Base-by-base conservation (phyloP, 2,329 filamentous ascomycete genomes). In the Colletotrichum horii region DNA sequence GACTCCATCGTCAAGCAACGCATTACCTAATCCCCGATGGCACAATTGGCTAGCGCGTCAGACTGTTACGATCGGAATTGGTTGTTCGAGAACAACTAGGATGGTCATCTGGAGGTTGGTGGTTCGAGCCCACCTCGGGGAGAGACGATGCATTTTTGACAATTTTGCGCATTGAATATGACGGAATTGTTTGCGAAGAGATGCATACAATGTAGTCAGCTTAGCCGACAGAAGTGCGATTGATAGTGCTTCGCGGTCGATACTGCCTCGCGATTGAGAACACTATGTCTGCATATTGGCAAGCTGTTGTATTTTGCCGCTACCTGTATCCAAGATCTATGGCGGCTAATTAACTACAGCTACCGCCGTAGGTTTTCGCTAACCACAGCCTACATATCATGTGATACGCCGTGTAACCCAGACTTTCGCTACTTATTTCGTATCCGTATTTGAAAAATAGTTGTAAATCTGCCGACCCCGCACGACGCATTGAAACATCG, bases 1-100 rank as follows among this genome's bases (percentile, higher is more conserved):
- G 43, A 22, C n/a, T 52, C 43, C n/a, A 22, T 52, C n/a, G 6
- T 52, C 43, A 52, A 22, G n/a, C n/a, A 52, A 2, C 43, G 6
- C n/a, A 22, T 52, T 52, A 52, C 43, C 43, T 52, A 52, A 66
- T 66, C 64, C 26, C 64, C 64, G 64, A 66, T 66, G 64, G 64
- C 64, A 66, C 64, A 66, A 66, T 66, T 66, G 64, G 64, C 64
- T 66, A 66, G 64, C 64, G 64, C 64, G 64, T 66, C 64, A 66
- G 64, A 66, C 64, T 66, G 64, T 66, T 66, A 66, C 28, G n/a
- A 66, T 32, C 62, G 24, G n/a, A 66, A 32, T 12, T 22, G 43
- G 12, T 32, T 55, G 8, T 8, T 52, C 28, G 15, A 15, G 16
- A 28, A 19, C n/a, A 22, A 8, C 8, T 0, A 61, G 12, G 26